Base-by-base conservation (phyloP, 139 green algal species). In the Pleodorina starrii region DNA sequence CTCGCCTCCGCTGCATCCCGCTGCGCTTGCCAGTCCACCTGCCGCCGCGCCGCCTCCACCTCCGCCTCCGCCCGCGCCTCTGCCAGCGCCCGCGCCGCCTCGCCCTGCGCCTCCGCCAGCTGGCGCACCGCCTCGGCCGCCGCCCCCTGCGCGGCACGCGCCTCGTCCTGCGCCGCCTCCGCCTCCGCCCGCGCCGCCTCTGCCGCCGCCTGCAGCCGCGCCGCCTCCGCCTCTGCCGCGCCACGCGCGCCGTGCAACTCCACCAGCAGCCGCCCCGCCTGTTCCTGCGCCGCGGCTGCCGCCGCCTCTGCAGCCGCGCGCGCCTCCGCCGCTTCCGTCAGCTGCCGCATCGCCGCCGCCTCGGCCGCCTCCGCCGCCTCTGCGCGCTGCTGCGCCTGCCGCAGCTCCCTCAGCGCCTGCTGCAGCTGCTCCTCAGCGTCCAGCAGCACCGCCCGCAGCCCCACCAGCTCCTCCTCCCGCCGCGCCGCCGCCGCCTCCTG, bases 351-450 rank as follows among this genome's bases (percentile, higher is more conserved):
- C 21, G 40, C 59, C 57, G 4, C 57, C 14, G 57, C 5, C 54
- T 44, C 57, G 2, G 9, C 25, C n/a, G 57, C 79, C 40, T 60
- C 79, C 6, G 38, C 38, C 14, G 38, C 79, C 79, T 86, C 79
- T 23, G 40, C 79, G 14, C 23, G 38, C 40, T 36, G 48, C 40
- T 57, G 50, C 57, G 79, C 79, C 40, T 50, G 50, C 32, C 36
- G 76, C 25, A 59, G 32, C 76, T 32, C 76, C n/a, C 6, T 4
- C 6, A n/a, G 17, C 21, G 51, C 50, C 17, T 71, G n/a, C 50
- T 48, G 32, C 48, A 84, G n/a, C 36, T 84, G 76, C 48, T 84
- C 38, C 38, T 86, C 79, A 2, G 57, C 40, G 21, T 76, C 79
- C 12, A 25, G 25, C 38, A 75, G 27, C 42, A 77, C 63, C 60